Evolutionary conservation across 495 filamentous ascomycete species (phyloP), one percentile per base, ranked within the genome.

Genomic region (Daldinia bambusicola): DNA sequence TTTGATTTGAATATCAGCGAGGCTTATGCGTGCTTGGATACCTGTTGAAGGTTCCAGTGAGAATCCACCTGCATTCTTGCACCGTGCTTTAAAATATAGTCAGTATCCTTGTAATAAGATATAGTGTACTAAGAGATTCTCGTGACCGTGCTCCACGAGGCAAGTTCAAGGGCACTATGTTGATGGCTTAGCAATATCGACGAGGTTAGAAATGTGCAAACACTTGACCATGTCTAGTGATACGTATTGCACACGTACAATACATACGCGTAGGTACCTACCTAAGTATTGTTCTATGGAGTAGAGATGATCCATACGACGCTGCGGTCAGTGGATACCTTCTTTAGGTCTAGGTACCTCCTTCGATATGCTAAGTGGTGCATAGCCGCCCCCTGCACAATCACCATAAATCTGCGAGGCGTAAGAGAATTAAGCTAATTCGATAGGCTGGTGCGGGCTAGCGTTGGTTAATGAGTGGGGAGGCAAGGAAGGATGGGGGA

Each of bases 331-430:
- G 62, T 55, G 48, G 41, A 36, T 61, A 61, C 6, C 61, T 38
- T 50, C 55, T 38, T n/a, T 36, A 48, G 9, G 16, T 20, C 16
- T 48, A 36, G 9, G 34, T 36, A 36, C 2, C 1, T 26, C 36
- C 9, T 52, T 53, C 26, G 26, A 26, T 26, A 26, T 3, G 34
- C 22, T 52, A 22, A 30, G 50, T 57, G 18, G 12, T 51, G 51
- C 63, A 66, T 71, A 67, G 69, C 69, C 69, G 63, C 69, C 63
- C 69, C 69, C 69, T 69, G 58, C 20, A 40, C 55, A 56, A 70
- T 34, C 62, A 52, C 32, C 57, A 63, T 43, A 63, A 63, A 64
- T 26, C 48, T 12, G 55, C 58, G 66, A 20, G 36, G 55, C 41
- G 1, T 58, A 60, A 55, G 48, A 10, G 6, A 55, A 26, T 37